A percentile compares a stretch with the other conserved stretches of the same genome.
phyloP scores from a whole-genome alignment of 2,329 filamentous ascomycete genomes.

The Fusarium nematophilum region DNA sequence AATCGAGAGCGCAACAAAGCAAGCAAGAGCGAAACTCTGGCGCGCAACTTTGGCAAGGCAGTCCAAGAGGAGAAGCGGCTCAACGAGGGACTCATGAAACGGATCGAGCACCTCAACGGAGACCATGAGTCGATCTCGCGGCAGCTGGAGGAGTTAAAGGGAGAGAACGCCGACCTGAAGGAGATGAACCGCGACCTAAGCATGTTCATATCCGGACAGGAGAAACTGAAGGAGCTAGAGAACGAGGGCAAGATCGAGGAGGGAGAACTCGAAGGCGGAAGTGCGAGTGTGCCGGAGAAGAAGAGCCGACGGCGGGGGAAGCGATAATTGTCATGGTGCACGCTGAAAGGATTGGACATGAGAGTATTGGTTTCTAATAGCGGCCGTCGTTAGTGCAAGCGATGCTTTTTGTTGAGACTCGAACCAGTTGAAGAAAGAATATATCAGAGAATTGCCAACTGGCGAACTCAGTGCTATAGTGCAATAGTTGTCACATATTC shows the following conservation, averaged over 20 bases:
- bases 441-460: neutral
- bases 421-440: neutral
- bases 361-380: neutral
- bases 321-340: conserved; percentile 20
- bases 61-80: conserved; percentile 90
- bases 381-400: neutral
- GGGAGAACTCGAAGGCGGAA: conserved; percentile 81
- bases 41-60: conserved; percentile 78
- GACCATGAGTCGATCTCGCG: conserved; percentile 69
- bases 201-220: conserved; percentile 87
- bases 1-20: conserved; percentile 75
- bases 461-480: too few species aligned
- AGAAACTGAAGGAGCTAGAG: conserved; percentile 80
- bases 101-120: conserved; percentile 79
- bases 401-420: neutral
- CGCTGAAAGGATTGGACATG: neutral
- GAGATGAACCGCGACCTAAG: conserved; percentile 89
- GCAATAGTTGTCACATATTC: too few species aligned
- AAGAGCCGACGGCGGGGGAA: conserved; percentile 66
- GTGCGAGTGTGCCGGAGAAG: conserved; percentile 72
- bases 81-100: conserved; percentile 80
- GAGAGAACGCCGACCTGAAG: conserved; percentile 77
- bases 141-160: conserved; percentile 67
- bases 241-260: conserved; percentile 68
- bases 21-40: conserved; percentile 78